Percentiles rank a stretch among this genome's conserved stretches.
These are phyloP conservation scores for Cinchona pubescens DNA, from an alignment of 257 asterid genomes.

Conservation along the genomic window DNA sequence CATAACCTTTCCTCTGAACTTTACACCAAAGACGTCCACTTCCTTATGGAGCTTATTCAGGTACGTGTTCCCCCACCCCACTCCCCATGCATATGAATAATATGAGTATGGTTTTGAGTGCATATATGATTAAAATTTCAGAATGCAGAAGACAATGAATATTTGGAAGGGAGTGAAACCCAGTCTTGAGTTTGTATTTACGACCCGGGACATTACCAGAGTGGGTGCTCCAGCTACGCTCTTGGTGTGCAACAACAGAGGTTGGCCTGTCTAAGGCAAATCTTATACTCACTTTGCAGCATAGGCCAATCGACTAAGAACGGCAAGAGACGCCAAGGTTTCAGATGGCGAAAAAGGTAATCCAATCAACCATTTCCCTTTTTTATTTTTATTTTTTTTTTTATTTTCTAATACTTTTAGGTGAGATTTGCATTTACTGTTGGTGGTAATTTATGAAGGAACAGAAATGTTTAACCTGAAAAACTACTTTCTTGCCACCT, in stretches of 20 bases:
- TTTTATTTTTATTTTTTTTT: not conserved
- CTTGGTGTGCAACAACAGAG: conserved; percentile 1
- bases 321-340: conserved; percentile 7
- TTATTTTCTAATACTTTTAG: no score
- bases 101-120: no score
- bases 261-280: not conserved
- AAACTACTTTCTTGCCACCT: no score
- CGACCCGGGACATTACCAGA: not conserved
- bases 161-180: not conserved
- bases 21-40: conserved; percentile 1
- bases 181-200: not conserved
- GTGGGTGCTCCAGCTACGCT: conserved; percentile 2
- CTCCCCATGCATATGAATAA: not conserved
- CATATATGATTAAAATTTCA: not conserved
- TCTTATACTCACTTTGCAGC: not conserved
- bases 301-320: not conserved
- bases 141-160: conserved; percentile 8
- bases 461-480: no score
- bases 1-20: not conserved
- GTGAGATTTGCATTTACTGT: no score
- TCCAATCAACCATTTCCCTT: not conserved
- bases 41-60: conserved; percentile 12
- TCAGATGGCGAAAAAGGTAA: conserved; percentile 2
- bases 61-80: not conserved
- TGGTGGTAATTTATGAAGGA: no score